Percentiles rank a stretch among this genome's conserved stretches.
phyloP scores from a whole-genome alignment of 768 basidiomycete genomes.

The Sporobolomyces pararoseus region DNA sequence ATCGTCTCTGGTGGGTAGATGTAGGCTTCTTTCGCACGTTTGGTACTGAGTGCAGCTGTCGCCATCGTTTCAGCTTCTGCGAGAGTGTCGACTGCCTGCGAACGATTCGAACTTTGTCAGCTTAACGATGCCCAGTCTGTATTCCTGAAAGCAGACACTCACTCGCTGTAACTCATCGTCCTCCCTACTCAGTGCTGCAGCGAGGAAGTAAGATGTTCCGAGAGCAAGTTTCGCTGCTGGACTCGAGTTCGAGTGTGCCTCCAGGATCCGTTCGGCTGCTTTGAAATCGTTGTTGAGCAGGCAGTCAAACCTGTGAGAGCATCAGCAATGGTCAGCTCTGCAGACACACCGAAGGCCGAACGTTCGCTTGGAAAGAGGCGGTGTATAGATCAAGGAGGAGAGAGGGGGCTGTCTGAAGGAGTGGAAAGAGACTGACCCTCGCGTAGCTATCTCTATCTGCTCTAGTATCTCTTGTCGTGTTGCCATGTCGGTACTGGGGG shows the following conservation, averaged over 20 bases:
- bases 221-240: slow-evolving; percentile 21
- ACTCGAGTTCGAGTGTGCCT: background rate
- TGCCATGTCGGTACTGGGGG: slow-evolving; percentile 1
- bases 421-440: slow-evolving; percentile 12
- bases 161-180: slow-evolving; percentile 25
- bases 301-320: slow-evolving; percentile 11
- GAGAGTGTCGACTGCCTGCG: slow-evolving; percentile 22
- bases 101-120: background rate
- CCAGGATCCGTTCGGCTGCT: background rate
- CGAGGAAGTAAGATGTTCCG: slow-evolving; percentile 29
- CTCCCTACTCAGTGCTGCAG: slow-evolving; percentile 23
- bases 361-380: background rate
- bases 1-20: slow-evolving; percentile 27
- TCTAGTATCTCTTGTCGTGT: background rate
- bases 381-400: background rate
- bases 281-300: slow-evolving; percentile 31
- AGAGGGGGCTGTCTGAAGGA: background rate
- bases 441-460: slow-evolving; percentile 3
- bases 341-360: background rate
- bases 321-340: background rate
- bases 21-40: slow-evolving; percentile 12
- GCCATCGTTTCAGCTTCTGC: slow-evolving; percentile 20
- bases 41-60: background rate
- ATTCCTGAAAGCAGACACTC: too few species aligned
- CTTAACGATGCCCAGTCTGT: background rate